These are phyloP conservation scores for Coprinopsis sp. DNA, from an alignment of 768 basidiomycete species.

Conservation along the genomic window DNA sequence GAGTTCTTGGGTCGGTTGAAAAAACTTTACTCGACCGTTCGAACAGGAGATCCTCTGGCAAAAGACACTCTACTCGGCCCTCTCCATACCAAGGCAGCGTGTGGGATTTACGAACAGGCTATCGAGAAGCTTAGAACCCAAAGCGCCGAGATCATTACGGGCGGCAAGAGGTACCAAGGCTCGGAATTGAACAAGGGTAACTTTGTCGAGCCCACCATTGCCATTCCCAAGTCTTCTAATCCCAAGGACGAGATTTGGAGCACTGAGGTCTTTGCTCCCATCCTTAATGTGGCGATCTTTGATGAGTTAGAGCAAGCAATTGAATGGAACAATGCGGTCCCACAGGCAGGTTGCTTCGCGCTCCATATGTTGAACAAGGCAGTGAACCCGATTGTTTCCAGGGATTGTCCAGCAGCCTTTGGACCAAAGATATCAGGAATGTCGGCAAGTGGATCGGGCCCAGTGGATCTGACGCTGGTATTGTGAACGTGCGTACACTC, in stretches of 20 bases:
- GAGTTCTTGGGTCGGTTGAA: constrained; percentile 74
- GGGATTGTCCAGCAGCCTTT: constrained; percentile 88
- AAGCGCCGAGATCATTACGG: constrained; percentile 74
- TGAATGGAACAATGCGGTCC: constrained; percentile 85
- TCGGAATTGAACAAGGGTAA: constrained; percentile 62
- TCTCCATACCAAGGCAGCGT: constrained; percentile 66
- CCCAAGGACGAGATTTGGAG: constrained; percentile 61
- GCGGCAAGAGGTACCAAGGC: constrained; percentile 55
- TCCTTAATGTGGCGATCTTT: constrained; percentile 82
- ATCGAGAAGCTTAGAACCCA: constrained; percentile 55
- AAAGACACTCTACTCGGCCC: constrained; percentile 78
- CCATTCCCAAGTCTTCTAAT: constrained; percentile 57
- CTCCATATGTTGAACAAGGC: constrained; percentile 10
- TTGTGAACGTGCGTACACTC: constrained; percentile 71
- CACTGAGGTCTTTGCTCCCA: constrained; percentile 84
- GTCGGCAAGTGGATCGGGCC: constrained; percentile 93
- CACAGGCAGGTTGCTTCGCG: constrained; percentile 44
- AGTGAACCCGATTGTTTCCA: constrained; percentile 21
- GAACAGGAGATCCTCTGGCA: constrained; percentile 83
- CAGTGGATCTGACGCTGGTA: constrained; percentile 84
- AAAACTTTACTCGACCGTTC: constrained; percentile 65
- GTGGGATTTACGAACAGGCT: constrained; percentile 60
- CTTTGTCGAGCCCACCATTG: constrained; percentile 87
- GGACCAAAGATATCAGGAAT: constrained; percentile 81
- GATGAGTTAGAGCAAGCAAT: constrained; percentile 85